Conservation (phyloP, 2,329 filamentous ascomycete genomes). For the Xylaria sp. region DNA sequence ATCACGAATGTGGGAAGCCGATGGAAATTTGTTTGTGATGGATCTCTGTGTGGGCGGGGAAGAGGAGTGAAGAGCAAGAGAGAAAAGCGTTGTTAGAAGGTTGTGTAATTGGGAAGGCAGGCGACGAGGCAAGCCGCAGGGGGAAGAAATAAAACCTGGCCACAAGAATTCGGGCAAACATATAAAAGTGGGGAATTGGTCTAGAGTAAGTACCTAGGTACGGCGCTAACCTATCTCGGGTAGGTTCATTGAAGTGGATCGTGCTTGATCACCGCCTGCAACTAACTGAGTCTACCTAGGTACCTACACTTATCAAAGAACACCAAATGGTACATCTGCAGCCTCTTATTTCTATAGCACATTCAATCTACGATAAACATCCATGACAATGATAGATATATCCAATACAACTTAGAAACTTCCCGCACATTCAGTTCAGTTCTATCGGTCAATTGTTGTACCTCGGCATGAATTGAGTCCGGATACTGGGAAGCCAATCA, state of each 20-base stretch:
- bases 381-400: too few relatives aligned
- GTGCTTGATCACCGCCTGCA: not conserved
- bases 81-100: not conserved
- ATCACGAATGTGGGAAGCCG: constrained; percentile 30
- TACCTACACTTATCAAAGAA: too few relatives aligned
- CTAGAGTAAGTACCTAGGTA: not conserved
- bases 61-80: not conserved
- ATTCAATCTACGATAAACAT: not conserved
- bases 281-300: too few relatives aligned
- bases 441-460: not conserved
- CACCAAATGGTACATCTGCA: too few relatives aligned
- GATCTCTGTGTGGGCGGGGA: constrained; percentile 19
- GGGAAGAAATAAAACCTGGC: constrained; percentile 31
- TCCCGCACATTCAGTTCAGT: too few relatives aligned
- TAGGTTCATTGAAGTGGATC: not conserved
- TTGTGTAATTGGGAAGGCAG: not conserved
- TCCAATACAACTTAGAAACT: too few relatives aligned
- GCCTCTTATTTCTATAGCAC: not conserved
- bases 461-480: not conserved
- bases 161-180: constrained; percentile 17
- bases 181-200: constrained; percentile 13
- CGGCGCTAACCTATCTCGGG: not conserved
- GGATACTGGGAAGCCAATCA: not conserved
- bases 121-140: constrained; percentile 17
- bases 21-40: constrained; percentile 26